A percentile compares a stretch with the other conserved stretches of the same genome.
These are phyloP conservation scores for Chytriomyces confervae DNA, from an alignment of 192 early-diverging fungal genomes.

Conservation along the genomic window DNA sequence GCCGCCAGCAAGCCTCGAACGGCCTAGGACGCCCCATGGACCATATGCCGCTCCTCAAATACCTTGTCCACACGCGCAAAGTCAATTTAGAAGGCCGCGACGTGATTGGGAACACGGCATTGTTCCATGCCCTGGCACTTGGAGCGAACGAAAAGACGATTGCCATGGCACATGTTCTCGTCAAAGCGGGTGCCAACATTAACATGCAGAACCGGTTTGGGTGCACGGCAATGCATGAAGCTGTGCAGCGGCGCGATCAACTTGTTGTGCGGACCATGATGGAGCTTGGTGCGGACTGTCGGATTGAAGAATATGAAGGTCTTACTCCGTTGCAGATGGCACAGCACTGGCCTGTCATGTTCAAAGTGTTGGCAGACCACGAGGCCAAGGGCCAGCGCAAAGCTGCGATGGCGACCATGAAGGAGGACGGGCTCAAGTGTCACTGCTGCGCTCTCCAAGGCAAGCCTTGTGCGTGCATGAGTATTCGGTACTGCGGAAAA, in stretches of 20 bases:
- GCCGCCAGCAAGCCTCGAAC: neutral
- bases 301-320: neutral
- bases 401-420: neutral
- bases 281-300: neutral
- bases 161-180: neutral
- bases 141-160: neutral
- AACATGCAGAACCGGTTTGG: constrained; percentile 20
- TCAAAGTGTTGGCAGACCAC: neutral
- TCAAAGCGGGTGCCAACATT: neutral
- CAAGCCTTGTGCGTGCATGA: constrained; percentile 7
- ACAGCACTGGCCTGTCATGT: neutral
- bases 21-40: neutral
- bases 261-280: neutral
- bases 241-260: neutral
- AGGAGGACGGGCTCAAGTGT: neutral
- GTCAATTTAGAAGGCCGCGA: neutral
- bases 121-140: constrained; percentile 1
- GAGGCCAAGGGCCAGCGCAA: neutral
- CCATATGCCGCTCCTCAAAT: neutral
- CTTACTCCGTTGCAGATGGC: constrained; percentile 2
- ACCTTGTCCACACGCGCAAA: neutral
- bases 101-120: constrained; percentile 18
- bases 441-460: neutral
- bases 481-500: neutral
- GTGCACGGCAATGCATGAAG: neutral